Evolutionary conservation across 495 filamentous ascomycete genomes (phyloP), one percentile per base, ranked within the genome.

Genomic region (Trichoderma parareesei): DNA sequence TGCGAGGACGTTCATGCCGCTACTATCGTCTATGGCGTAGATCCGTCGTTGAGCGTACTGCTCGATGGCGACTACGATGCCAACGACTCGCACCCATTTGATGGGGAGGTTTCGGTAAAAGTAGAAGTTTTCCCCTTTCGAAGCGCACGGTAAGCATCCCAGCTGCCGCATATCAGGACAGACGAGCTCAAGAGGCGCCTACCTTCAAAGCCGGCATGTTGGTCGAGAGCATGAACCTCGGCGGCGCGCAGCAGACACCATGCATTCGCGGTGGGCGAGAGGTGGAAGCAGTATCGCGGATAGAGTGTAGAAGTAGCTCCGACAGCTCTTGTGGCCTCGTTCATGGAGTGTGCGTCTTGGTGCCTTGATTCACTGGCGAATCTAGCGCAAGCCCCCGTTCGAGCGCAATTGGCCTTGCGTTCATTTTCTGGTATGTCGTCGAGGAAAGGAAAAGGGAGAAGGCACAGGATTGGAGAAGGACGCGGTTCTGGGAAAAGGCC

Each of bases 31-130:
- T 37, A 98, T 69, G 0, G 84, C 90, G 53, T 91, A 82, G 64
- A 90, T 74, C 20, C 81, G 84, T 65, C 81, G 83, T 5, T 76
- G 79, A 11, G 79, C 71, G 64, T 79, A 82, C 20, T 91, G 85
- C 65, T 91, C 87, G 63, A 92, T 79, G 13, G 90, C 88, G 60
- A 96, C 88, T 20, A 98, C 82, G 16, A 88, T 73, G 13, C 93
- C 94, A 33, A 88, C 82, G 18, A 97, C 69, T 67, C 87, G 85
- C 48, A 94, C 85, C 84, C 86, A 97, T 80, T 87, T 87, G 66
- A 98, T 88, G 0, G 95, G 94, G 74, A 98, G 92, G 78, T 97
- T 97, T 42, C 82, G 71, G 77, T 88, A 80, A 77, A 93, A 92
- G 77, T 85, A 94, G 20, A 93, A 76, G 69, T 86, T 77, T 73